Evolutionary conservation across 805 yeast genomes (phyloP), one percentile per base, ranked within the genome.

Genomic region (Phaffomyces opuntiae): DNA sequence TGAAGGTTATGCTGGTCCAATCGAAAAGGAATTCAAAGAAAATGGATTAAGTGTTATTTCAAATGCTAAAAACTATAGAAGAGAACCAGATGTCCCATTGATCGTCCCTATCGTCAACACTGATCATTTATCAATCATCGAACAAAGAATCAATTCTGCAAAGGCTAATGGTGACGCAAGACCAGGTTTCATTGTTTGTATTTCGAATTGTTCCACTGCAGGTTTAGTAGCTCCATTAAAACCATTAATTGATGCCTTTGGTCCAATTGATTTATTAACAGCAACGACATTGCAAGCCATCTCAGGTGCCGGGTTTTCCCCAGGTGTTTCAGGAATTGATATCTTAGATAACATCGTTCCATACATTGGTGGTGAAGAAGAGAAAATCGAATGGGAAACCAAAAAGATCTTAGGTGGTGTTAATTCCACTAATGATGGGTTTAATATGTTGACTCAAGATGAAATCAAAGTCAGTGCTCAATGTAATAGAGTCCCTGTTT

Each of bases 331-430:
- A 21, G 93, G 95, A 53, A 90, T 93, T 67, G 98, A 93, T 62
- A 81, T 91, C 45, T 74, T 93, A 57, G 99, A 93, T 69, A 93
- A 93, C 69, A 77, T 93, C 54, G 88, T 93, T 46, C 99, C 99
- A 37, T 93, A 72, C 75, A 93, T 93, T 61, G 74, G 89, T 53
- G 97, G 98, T 39, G 99, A 93, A 69, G 99, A 93, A 70, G 99
- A 93, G 56, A 93, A 93, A 71, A 87, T 93, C 57, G 99, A 93
- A 69, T 89, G 95, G 95, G 99, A 93, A 73, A 89, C 98, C 45
- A 86, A 87, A 63, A 93, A 93, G 72, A 93, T 93, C 53, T 75
- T 93, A 59, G 97, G 96, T 52, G 52, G 62, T 32, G 57, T 81
- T 34, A 73, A 79, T 44, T 59, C 57, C 1, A 74, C 71, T 39